Conservation (phyloP, 1,139 yeast genomes). For the Pichia sp. region DNA sequence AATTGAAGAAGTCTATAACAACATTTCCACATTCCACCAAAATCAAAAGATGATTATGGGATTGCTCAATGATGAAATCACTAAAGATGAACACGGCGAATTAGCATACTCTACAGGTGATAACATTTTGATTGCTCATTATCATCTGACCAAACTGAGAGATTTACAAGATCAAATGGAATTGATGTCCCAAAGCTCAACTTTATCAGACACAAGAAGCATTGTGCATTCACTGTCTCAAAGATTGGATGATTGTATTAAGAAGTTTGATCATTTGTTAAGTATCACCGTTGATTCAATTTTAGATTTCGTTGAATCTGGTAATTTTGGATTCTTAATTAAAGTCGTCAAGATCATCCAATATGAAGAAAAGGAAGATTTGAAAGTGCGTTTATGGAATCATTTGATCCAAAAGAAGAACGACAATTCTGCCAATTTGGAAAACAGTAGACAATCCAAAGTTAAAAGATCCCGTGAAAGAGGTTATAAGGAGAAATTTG, state of each 20-base stretch:
- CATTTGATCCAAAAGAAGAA: conserved; percentile 29
- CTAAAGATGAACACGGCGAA: conserved; percentile 50
- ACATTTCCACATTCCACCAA: conserved; percentile 55
- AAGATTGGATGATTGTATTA: conserved; percentile 49
- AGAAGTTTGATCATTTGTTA: conserved; percentile 64
- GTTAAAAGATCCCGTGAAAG: conserved; percentile 39
- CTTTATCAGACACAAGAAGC: conserved; percentile 62
- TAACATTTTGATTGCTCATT: conserved; percentile 66
- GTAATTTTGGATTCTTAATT: conserved; percentile 62
- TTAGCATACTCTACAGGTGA: conserved; percentile 39
- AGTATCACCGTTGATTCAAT: conserved; percentile 43
- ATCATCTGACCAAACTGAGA: conserved; percentile 63
- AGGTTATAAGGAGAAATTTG: conserved; percentile 65
- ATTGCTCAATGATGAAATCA: conserved; percentile 54
- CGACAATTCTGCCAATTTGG: conserved; percentile 20
- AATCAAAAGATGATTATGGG: conserved; percentile 50
- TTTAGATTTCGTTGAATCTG: conserved; percentile 35
- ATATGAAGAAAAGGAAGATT: conserved; percentile 76
- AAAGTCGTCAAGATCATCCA: conserved; percentile 77
- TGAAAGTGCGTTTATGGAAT: conserved; percentile 53
- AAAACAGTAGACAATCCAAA: conserved; percentile 28
- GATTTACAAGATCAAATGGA: conserved; percentile 75
- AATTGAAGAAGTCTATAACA: conserved; percentile 63
- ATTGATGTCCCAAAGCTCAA: conserved; percentile 42
- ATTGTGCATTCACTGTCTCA: conserved; percentile 61